Evolutionary conservation across 2,329 filamentous ascomycete species (phyloP), one percentile per base, ranked within the genome.

Genomic region (Colletotrichum caudatum): DNA sequence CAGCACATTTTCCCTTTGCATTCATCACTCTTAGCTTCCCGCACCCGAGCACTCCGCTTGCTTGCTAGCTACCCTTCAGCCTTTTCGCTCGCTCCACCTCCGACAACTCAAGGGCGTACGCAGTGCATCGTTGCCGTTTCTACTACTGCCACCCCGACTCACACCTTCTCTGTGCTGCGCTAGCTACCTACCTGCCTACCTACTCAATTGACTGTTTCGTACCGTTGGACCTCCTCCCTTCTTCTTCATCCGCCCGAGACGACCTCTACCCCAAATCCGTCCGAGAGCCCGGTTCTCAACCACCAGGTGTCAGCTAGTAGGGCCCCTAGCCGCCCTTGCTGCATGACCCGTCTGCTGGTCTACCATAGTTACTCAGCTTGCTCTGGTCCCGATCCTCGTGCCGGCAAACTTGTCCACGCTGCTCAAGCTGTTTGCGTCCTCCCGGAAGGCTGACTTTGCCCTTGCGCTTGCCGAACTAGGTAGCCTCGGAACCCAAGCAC

Each of bases 401-500:
- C 41, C 59, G 60, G n/a, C 35, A 56, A 29, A 35, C 20, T 50
- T 57, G 59, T 60, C 29, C 50, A 44, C 46, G 14, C 46, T 56
- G 53, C 54, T 64, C 26, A 35, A 64, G 48, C 60, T 54, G 53
- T 56, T 60, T 60, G 60, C 59, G 48, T 54, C 23, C 65, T 64
- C 46, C 46, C 46, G 54, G 61, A 59, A 57, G 53, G 66, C 66
- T 69, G 65, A 72, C 66, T 64, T 46, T 56, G 46, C 39, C 23
- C 65, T 56, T 61, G 26, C 18, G 23, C 33, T 69, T 37, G 60
- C 60, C 57, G 56, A 50, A 64, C 41, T 69, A 29, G 29, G 29
- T 29, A 72, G 60, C 51, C 54, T 61, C 60, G 66, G 64, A 20
- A 69, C 59, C 65, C 7, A 64, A 72, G 54, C 65, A 69, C 65